A percentile compares a stretch with the other conserved stretches of the same genome.
phyloP scores from a whole-genome alignment of 1,284 basidiomycete species.

The Cystobasidium sp. region DNA sequence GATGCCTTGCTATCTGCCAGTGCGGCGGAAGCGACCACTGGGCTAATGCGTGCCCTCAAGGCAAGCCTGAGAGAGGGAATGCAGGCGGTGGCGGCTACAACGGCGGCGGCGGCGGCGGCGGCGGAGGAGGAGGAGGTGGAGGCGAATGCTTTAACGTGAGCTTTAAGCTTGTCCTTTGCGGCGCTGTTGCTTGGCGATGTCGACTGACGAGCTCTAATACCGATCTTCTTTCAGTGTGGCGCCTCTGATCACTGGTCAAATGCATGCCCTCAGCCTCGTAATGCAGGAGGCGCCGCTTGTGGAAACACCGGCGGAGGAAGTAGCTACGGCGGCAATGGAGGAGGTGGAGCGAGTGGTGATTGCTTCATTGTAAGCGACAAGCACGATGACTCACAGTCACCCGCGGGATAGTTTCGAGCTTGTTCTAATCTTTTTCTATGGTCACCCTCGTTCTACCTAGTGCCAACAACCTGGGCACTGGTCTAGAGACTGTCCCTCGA shows the following conservation, averaged over 20 bases:
- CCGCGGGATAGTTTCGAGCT: constrained; percentile 13
- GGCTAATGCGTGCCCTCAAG: constrained; percentile 52
- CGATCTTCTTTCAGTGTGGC: neutral
- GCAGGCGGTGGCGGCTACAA: constrained; percentile 15
- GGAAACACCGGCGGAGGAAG: neutral
- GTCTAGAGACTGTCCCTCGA: constrained; percentile 54
- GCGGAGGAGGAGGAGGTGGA: constrained; percentile 48
- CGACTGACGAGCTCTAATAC: too few species aligned
- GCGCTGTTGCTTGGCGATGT: neutral
- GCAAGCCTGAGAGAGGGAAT: constrained; percentile 45
- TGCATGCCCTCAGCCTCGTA: too few species aligned
- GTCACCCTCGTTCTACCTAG: neutral
- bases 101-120: constrained; percentile 26
- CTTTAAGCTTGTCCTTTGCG: constrained; percentile 51
- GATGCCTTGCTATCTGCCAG: neutral
- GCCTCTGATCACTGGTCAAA: neutral
- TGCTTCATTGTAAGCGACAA: constrained; percentile 42
- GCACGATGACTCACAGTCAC: neutral
- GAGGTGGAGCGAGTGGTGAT: constrained; percentile 35
- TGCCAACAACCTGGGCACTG: constrained; percentile 45
- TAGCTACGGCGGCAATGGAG: constrained; percentile 7
- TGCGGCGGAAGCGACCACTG: constrained; percentile 53
- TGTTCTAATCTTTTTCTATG: too few species aligned
- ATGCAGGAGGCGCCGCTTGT: neutral
- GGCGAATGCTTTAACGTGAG: constrained; percentile 60